A percentile compares a stretch with the other conserved stretches of the same genome.
Evolutionary conservation across 352 stramenopile genomes (phyloP).

Genomic region (Elongisporangium prolatum): DNA sequence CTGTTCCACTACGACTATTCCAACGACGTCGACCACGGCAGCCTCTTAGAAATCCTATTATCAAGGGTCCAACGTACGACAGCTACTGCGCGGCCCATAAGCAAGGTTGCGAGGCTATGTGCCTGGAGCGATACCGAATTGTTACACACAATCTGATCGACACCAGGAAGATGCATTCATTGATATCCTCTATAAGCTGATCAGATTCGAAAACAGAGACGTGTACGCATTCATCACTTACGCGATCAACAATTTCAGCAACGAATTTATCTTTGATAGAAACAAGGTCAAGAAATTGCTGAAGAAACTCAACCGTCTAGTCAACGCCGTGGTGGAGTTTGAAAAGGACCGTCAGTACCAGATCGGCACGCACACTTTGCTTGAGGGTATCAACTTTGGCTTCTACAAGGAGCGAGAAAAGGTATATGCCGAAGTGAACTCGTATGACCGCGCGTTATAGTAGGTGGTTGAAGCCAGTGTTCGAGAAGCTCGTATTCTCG

Average conservation of each 20-base stretch:
- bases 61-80: too few species aligned
- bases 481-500: conserved; percentile 1
- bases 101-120: too few species aligned
- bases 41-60: too few species aligned
- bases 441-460: neutral
- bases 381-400: conserved; percentile 8
- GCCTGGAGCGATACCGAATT: too few species aligned
- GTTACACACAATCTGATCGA: too few species aligned
- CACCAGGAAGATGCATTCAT: too few species aligned
- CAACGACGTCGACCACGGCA: too few species aligned
- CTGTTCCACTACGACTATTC: too few species aligned
- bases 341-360: conserved; percentile 1
- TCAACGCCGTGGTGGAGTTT: neutral
- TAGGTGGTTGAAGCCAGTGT: neutral
- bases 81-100: too few species aligned
- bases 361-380: conserved; percentile 2
- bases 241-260: conserved; percentile 5
- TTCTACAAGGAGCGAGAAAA: conserved; percentile 3
- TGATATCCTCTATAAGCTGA: too few species aligned
- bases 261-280: conserved; percentile 6
- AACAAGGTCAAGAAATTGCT: conserved; percentile 6
- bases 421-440: neutral
- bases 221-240: conserved; percentile 5
- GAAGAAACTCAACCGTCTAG: conserved; percentile 4
- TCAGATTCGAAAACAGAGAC: conserved; percentile 4